Conservation (phyloP, 1,284 basidiomycete genomes). For the Gomphus bonarii region DNA sequence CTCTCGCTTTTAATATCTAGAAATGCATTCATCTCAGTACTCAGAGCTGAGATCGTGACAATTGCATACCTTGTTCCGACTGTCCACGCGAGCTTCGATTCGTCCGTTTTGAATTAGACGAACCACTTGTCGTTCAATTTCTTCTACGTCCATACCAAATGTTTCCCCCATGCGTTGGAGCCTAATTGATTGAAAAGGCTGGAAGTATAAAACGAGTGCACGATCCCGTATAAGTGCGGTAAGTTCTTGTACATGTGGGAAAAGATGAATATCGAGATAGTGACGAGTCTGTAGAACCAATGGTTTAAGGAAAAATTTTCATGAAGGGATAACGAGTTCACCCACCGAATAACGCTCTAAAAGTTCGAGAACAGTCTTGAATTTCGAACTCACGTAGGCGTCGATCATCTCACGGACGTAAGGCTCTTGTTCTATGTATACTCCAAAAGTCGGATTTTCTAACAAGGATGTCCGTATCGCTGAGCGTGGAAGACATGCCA, state of each 20-base stretch:
- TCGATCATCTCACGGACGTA: constrained; percentile 76
- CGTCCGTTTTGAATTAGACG: constrained; percentile 62
- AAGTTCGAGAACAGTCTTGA: constrained; percentile 68
- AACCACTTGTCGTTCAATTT: constrained; percentile 62
- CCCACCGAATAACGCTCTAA: constrained; percentile 64
- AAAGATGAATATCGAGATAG: constrained; percentile 65
- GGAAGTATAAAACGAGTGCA: constrained; percentile 76
- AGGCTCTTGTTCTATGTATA: constrained; percentile 78
- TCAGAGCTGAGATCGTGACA: background rate
- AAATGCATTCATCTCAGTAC: background rate
- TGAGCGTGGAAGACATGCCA: constrained; percentile 62
- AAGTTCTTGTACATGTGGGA: constrained; percentile 48
- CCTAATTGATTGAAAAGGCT: constrained; percentile 72
- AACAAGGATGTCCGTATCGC: constrained; percentile 61
- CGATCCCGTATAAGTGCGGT: constrained; percentile 57
- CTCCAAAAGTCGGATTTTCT: constrained; percentile 58
- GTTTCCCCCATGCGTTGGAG: constrained; percentile 71
- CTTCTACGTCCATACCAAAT: constrained; percentile 70
- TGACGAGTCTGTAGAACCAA: constrained; percentile 49
- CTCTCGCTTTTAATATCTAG: constrained; percentile 64
- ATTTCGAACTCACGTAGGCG: constrained; percentile 73
- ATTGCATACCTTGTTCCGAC: constrained; percentile 56
- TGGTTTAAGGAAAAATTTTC: background rate
- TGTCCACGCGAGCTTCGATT: constrained; percentile 73
- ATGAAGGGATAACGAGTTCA: constrained; percentile 7